These are phyloP conservation scores for Hemileccinum rubropunctum DNA, from an alignment of 768 basidiomycete genomes.

Conservation along the genomic window DNA sequence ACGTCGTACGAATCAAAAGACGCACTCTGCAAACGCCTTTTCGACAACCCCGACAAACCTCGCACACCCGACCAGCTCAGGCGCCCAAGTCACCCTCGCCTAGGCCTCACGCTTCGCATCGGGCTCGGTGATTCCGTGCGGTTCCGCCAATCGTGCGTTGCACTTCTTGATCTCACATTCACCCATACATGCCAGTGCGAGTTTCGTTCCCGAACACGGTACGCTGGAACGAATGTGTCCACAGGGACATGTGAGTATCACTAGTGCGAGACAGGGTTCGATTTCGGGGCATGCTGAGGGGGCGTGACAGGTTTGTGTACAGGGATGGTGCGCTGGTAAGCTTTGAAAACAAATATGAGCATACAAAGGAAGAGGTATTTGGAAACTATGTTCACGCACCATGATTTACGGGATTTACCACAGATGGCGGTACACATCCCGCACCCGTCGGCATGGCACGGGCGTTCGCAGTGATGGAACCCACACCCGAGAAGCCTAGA, in stretches of 20 bases:
- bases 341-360: constrained; percentile 32
- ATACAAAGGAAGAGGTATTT: not conserved
- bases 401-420: constrained; percentile 83
- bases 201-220: constrained; percentile 54
- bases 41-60: constrained; percentile 76
- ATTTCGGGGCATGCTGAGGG: constrained; percentile 81
- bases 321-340: constrained; percentile 70
- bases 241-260: constrained; percentile 77
- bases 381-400: constrained; percentile 47
- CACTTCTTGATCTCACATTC: constrained; percentile 86
- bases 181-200: constrained; percentile 68
- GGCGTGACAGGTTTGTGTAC: constrained; percentile 79
- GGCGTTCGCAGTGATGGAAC: constrained; percentile 80
- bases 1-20: too few species aligned
- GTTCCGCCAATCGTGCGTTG: constrained; percentile 86
- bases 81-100: constrained; percentile 48
- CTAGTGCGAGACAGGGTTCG: constrained; percentile 66
- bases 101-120: constrained; percentile 41
- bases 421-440: constrained; percentile 75
- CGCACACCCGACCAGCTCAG: constrained; percentile 57
- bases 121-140: constrained; percentile 75
- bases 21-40: constrained; percentile 77
- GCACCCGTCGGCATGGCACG: constrained; percentile 83
- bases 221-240: constrained; percentile 75
- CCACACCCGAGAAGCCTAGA: constrained; percentile 75